Evolutionary conservation across 495 filamentous ascomycete species (phyloP).

Genomic region (Aspergillus coremiiformis): DNA sequence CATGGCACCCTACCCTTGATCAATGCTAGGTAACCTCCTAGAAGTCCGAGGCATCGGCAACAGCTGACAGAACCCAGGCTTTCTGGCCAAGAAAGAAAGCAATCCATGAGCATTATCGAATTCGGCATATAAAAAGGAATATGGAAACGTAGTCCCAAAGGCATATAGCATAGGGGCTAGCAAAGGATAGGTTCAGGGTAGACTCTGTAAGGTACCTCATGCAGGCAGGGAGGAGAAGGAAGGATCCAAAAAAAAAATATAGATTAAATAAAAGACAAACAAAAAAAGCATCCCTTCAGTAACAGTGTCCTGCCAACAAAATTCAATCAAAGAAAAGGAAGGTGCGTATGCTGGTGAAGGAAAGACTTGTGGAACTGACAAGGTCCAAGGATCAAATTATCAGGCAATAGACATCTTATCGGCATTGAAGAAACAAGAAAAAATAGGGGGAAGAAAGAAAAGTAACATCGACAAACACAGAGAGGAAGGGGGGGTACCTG

Average conservation of each 20-base stretch:
- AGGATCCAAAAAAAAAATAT: background rate
- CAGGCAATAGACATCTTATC: background rate
- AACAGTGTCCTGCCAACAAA: background rate
- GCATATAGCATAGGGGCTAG: conserved; percentile 6
- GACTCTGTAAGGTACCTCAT: conserved; percentile 7
- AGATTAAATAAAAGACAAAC: background rate
- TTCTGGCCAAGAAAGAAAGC: background rate
- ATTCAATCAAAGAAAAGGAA: conserved; percentile 7
- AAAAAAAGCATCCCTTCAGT: too few species aligned
- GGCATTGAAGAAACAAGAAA: background rate
- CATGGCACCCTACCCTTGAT: conserved; percentile 10
- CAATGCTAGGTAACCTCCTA: conserved; percentile 17
- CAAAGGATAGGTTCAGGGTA: background rate
- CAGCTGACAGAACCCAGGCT: background rate
- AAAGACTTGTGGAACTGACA: conserved; percentile 6
- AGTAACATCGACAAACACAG: background rate
- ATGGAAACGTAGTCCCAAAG: background rate
- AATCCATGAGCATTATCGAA: background rate
- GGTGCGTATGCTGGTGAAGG: conserved; percentile 14
- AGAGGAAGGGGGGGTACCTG: background rate
- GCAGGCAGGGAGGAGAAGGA: conserved; percentile 3
- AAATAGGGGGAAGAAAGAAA: background rate
- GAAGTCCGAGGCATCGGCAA: conserved; percentile 1
- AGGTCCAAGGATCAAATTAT: conserved; percentile 14
- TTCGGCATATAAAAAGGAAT: background rate